Evolutionary conservation across 2,329 filamentous ascomycete genomes (phyloP).

Genomic region (Cercospora sp.): DNA sequence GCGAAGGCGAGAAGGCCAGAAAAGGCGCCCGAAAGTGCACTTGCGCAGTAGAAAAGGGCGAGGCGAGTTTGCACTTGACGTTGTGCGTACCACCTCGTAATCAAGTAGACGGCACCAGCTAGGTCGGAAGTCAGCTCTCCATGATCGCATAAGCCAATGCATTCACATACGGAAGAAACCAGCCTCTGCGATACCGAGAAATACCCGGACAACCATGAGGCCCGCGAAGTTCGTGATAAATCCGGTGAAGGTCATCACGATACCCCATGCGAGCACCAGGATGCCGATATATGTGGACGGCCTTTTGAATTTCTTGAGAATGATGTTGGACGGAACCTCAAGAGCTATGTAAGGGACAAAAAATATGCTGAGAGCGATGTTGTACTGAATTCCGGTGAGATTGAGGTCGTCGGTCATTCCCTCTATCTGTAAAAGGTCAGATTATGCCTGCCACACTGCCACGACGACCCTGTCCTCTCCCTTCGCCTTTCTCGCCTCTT

Average conservation of each 20-base stretch:
- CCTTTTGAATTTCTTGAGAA: conserved; percentile 33
- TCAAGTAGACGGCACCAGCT: not conserved
- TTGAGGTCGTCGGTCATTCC: not conserved
- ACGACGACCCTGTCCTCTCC: too few relatives aligned
- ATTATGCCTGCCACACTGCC: too few relatives aligned
- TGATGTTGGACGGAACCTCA: conserved; percentile 38
- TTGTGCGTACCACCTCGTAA: not conserved
- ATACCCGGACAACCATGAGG: conserved; percentile 25
- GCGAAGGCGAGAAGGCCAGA: not conserved
- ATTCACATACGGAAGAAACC: conserved; percentile 27
- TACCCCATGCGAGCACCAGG: conserved; percentile 34
- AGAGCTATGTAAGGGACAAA: conserved; percentile 42
- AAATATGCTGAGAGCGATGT: conserved; percentile 42
- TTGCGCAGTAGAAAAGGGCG: not conserved
- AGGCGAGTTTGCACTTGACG: not conserved
- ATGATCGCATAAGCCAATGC: conserved; percentile 27
- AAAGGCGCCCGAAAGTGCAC: not conserved
- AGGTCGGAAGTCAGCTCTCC: conserved; percentile 23
- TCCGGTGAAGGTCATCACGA: conserved; percentile 33
- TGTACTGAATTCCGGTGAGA: conserved; percentile 34
- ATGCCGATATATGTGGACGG: conserved; percentile 33
- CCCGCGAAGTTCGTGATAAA: conserved; percentile 33
- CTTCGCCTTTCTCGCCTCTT: too few relatives aligned
- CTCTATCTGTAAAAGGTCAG: too few relatives aligned
- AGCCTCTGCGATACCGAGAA: conserved; percentile 31